Evolutionary conservation across 2,329 filamentous ascomycete species (phyloP), one percentile per base, ranked within the genome.

Genomic region (Fusarium mundagurra): DNA sequence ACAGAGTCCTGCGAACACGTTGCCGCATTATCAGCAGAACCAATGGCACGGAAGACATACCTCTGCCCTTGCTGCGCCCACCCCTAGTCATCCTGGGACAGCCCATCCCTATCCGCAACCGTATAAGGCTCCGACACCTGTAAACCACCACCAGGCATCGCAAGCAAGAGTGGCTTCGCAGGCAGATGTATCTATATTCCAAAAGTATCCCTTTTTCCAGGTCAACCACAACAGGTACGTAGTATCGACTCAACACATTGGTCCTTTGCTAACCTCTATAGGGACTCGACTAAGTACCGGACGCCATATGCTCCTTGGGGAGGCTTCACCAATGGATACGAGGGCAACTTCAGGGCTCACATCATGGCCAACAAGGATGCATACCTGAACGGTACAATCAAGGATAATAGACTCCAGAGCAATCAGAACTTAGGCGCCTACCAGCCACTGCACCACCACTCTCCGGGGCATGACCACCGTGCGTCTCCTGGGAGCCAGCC

Each of bases 281-380:
- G 88, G 81, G 87, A 89, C 67, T 83, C 87, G 11, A 84, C 86
- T 13, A 87, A 87, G 61, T 91, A 92, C 67, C 86, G 88, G 57
- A 90, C 88, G 9, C 90, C 90, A 3, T 92, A 92, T 76, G 85
- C 87, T 22, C 83, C 85, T 4, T 85, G 83, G 81, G 87, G 88
- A 31, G 90, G 89, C 0, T 91, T 91, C 74, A 89, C 87, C 39
- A 91, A 91, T 69, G 89, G 88, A 9, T 90, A 91, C 64, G 88
- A 90, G 78, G 88, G 87, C 27, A 87, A 86, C 54, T 69, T 86
- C 24, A 82, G 83, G 55, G 84, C 85, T 24, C 85, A 88, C 65
- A 69, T 88, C 50, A 83, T 86, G 80, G 73, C 78, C 18, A 80
- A 79, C 55, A 77, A 79, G 24, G 72, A 75, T 24, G 77, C 80